phyloP scores from a whole-genome alignment of 2,329 filamentous ascomycete genomes.

The Fusarium sp. region DNA sequence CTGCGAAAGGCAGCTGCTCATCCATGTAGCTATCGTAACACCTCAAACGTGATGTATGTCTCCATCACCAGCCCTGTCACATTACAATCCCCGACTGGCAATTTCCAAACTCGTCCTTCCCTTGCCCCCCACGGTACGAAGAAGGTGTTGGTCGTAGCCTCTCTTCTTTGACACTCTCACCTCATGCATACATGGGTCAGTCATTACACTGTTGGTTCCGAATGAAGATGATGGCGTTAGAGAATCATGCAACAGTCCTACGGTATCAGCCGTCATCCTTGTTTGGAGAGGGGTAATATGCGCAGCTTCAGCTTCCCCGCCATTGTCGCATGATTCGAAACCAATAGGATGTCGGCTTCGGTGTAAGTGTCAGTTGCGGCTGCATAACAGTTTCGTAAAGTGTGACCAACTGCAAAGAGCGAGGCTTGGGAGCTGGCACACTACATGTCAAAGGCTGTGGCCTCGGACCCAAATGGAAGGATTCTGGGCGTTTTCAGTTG shows the following conservation, averaged over 20 bases:
- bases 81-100: not conserved
- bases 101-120: not conserved
- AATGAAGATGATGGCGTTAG: not conserved
- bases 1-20: not conserved
- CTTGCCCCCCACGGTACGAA: not conserved
- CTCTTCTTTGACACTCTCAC: not conserved
- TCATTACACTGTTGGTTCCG: not conserved
- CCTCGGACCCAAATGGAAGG: not conserved
- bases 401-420: not conserved
- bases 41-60: not conserved
- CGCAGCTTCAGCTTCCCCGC: not conserved
- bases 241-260: constrained; percentile 19
- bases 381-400: constrained; percentile 7
- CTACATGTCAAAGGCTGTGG: not conserved
- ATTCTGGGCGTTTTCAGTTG: not conserved
- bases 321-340: constrained; percentile 1
- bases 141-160: not conserved
- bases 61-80: not conserved
- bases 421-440: not conserved
- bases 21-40: not conserved
- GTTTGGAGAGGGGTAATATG: not conserved
- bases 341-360: not conserved
- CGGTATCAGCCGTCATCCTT: constrained; percentile 11
- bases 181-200: not conserved
- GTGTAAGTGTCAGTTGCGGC: not conserved